Conservation (phyloP, 768 basidiomycete species). For the Amylocystis lapponica region DNA sequence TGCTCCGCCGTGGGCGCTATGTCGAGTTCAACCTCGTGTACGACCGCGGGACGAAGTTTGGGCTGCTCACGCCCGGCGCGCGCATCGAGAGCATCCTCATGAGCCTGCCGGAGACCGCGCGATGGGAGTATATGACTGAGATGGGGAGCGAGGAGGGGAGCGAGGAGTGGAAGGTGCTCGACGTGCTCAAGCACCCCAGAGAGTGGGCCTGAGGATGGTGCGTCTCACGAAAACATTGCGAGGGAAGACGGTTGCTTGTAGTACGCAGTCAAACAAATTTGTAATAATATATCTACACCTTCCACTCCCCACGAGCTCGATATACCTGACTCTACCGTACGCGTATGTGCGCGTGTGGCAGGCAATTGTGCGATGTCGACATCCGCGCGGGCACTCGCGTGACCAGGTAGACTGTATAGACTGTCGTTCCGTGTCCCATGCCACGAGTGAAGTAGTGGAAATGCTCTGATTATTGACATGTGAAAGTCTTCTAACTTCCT, state of each 20-base stretch:
- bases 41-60: slow-evolving; percentile 66
- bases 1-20: slow-evolving; percentile 78
- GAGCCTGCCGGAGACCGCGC: slow-evolving; percentile 56
- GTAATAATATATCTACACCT: neutral
- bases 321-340: no score
- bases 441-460: no score
- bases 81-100: slow-evolving; percentile 62
- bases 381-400: no score
- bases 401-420: no score
- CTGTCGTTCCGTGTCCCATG: no score
- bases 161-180: slow-evolving; percentile 45
- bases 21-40: slow-evolving; percentile 84
- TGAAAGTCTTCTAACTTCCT: no score
- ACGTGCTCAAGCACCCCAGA: slow-evolving; percentile 41
- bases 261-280: neutral
- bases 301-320: no score
- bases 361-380: no score
- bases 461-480: no score
- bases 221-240: neutral
- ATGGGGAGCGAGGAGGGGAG: slow-evolving; percentile 43
- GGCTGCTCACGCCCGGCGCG: slow-evolving; percentile 52
- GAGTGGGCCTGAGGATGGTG: slow-evolving; percentile 34
- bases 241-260: neutral
- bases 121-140: slow-evolving; percentile 66
- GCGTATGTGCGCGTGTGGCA: no score